Evolutionary conservation across 495 filamentous ascomycete species (phyloP), one percentile per base, ranked within the genome.

Genomic region (Amorphotheca resinae): DNA sequence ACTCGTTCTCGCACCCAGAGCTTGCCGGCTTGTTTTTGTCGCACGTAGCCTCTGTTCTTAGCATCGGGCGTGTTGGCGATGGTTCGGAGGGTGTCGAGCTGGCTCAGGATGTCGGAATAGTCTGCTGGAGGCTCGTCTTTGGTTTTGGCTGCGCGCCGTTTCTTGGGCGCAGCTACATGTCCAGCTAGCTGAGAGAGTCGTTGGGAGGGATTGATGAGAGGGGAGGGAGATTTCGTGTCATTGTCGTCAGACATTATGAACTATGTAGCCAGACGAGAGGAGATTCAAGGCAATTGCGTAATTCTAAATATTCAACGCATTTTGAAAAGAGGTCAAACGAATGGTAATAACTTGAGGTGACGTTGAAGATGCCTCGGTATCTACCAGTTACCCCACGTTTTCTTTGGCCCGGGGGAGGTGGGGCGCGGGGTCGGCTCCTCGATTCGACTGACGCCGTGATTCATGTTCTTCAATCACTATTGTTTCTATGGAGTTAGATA

Each of bases 1-100:
- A 80, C 68, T 1, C 74, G 65, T 43, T 80, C 74, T 11, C 74
- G 67, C 0, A 78, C 74, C 74, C 74, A 79, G n/a, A 80, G 63
- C 52, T 79, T 80, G 2, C 76, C 76, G 1, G 73, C 68, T 62
- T 74, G 63, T 40, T 77, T 76, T 54, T 80, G 74, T 1, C 73
- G 65, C 11, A 72, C 48, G 40, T 77, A 79, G 12, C 74, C 74
- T 38, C 68, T 62, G 46, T 69, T 66, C 16, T 59, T 67, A 1
- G 60, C 54, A 36, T 77, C 64, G 8, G 74, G 73, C 0, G 64
- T 76, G 26, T 58, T 58, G 6, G 76, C 74, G 28, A 77, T 68
- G 11, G 43, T 56, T 33, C 61, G 57, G 2, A 80, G 65, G 0
- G 61, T 56, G 20, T 59, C 41, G 6, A 80, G 67, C 52, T 76